phyloP scores from a whole-genome alignment of 305 asterid species.

The Fraxinus sp. region DNA sequence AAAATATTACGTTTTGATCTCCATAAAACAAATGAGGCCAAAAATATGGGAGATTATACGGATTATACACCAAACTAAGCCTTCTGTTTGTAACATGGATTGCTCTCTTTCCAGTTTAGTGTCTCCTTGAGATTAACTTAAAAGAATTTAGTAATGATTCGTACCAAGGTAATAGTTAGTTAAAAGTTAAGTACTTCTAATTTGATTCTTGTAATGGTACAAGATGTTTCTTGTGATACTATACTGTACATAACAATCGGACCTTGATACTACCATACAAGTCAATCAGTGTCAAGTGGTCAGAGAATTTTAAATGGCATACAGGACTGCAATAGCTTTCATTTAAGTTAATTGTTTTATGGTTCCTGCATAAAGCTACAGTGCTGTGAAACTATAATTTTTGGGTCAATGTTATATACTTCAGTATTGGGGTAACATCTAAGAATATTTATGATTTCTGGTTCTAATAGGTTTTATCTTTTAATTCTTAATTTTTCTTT shows the following conservation, averaged over 20 bases:
- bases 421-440: background rate
- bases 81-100: background rate
- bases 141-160: background rate
- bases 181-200: background rate
- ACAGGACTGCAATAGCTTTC: background rate
- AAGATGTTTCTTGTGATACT: background rate
- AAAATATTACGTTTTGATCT: background rate
- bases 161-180: background rate
- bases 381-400: background rate
- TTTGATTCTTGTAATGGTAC: background rate
- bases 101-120: background rate
- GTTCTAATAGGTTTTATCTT: background rate
- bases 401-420: background rate
- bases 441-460: background rate
- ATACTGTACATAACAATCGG: background rate
- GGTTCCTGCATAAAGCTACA: background rate
- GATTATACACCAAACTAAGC: background rate
- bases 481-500: background rate
- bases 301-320: background rate
- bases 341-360: background rate
- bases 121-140: background rate
- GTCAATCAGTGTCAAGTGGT: background rate
- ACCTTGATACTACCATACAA: background rate
- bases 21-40: background rate
- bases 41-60: background rate